Evolutionary conservation across 352 stramenopile species (phyloP).

Genomic region (Pythium oligandrum): DNA sequence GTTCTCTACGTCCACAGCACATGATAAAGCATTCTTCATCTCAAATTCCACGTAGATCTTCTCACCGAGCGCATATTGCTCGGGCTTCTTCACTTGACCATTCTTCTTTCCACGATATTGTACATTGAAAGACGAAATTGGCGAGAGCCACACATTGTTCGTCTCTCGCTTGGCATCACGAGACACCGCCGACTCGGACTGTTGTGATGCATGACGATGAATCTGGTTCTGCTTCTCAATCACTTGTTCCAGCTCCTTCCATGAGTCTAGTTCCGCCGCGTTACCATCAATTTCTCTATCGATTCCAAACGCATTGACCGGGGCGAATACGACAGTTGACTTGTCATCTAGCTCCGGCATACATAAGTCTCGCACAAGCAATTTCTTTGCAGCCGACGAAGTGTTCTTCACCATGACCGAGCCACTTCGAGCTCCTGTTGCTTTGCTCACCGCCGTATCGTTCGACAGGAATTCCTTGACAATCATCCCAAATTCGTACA

Average conservation of each 20-base stretch:
- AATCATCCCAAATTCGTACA: slow-evolving; percentile 81
- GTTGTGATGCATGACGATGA: slow-evolving; percentile 42
- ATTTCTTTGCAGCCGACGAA: slow-evolving; percentile 26
- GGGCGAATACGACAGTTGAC: slow-evolving; percentile 77
- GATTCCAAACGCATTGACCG: slow-evolving; percentile 65
- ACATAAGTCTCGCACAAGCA: slow-evolving; percentile 65
- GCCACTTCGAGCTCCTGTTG: slow-evolving; percentile 25
- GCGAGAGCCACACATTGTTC: slow-evolving; percentile 38
- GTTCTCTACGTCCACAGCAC: slow-evolving; percentile 72
- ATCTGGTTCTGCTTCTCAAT: slow-evolving; percentile 61
- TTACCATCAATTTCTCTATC: slow-evolving; percentile 72
- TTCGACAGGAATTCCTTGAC: slow-evolving; percentile 73
- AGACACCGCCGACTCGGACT: neutral
- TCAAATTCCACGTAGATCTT: slow-evolving; percentile 85
- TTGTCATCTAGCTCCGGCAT: slow-evolving; percentile 84
- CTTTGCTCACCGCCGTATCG: slow-evolving; percentile 7
- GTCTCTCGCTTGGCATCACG: slow-evolving; percentile 2
- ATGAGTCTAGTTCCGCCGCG: slow-evolving; percentile 38
- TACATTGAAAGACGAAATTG: slow-evolving; percentile 43
- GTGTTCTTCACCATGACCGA: slow-evolving; percentile 21
- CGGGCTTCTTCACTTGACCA: slow-evolving; percentile 30
- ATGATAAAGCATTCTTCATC: slow-evolving; percentile 84
- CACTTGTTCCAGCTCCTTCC: slow-evolving; percentile 51
- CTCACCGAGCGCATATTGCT: slow-evolving; percentile 67
- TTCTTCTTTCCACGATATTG: slow-evolving; percentile 53